Evolutionary conservation across 2,329 filamentous ascomycete genomes (phyloP).

Genomic region (Teratosphaeria epicoccoides): DNA sequence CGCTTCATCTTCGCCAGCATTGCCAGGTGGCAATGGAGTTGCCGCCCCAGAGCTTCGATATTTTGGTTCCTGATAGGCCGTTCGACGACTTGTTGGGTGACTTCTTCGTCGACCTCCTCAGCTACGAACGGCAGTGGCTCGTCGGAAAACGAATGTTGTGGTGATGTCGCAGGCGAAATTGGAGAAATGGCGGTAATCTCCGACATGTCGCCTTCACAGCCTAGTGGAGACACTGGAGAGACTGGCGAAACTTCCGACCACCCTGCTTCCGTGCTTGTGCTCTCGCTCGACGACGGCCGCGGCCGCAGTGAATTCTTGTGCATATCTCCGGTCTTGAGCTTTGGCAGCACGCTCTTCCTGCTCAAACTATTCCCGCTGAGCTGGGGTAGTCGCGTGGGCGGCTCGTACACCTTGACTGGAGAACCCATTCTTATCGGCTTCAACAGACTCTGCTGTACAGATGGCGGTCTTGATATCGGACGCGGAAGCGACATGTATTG

Average conservation of each 20-base stretch:
- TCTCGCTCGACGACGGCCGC: background rate
- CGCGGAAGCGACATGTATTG: background rate
- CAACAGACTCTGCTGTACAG: constrained; percentile 13
- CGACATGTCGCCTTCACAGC: constrained; percentile 1
- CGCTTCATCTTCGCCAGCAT: constrained; percentile 20
- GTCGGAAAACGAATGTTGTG: background rate
- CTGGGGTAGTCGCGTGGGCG: constrained; percentile 15
- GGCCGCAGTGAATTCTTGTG: background rate
- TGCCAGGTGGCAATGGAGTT: constrained; percentile 26
- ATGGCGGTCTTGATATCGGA: background rate
- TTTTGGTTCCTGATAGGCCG: constrained; percentile 5
- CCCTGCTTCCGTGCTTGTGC: background rate
- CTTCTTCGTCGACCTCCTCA: background rate
- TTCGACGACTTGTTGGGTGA: background rate
- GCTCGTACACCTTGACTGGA: constrained; percentile 19
- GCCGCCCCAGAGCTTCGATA: constrained; percentile 20
- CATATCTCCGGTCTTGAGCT: background rate
- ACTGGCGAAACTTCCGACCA: background rate
- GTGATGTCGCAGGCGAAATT: constrained; percentile 4
- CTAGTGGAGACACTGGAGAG: constrained; percentile 5
- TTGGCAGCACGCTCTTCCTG: constrained; percentile 10
- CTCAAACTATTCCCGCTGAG: constrained; percentile 3
- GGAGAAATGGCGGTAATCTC: constrained; percentile 6
- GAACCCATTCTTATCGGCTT: constrained; percentile 17
- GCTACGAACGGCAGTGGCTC: background rate